Conservation (phyloP, 805 yeast species). For the Metschnikowia peoriensis region DNA sequence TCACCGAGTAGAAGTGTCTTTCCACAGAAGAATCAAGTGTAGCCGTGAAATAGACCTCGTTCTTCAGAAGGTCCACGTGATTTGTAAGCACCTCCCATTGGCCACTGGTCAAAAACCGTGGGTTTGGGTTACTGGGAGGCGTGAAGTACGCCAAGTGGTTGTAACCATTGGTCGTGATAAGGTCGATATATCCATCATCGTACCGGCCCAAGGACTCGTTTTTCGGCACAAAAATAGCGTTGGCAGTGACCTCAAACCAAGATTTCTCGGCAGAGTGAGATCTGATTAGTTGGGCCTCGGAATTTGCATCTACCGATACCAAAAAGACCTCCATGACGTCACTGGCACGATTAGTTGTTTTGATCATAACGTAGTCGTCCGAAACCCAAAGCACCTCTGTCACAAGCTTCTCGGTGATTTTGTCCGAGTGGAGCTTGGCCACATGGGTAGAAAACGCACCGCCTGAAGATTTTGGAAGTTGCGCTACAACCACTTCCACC, state of each 20-base stretch:
- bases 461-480: constrained; percentile 12
- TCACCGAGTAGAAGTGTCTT: constrained; percentile 75
- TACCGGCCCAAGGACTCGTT: constrained; percentile 33
- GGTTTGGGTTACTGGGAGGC: constrained; percentile 52
- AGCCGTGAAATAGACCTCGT: constrained; percentile 59
- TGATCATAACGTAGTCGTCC: constrained; percentile 47
- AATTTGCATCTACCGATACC: constrained; percentile 31
- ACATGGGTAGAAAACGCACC: constrained; percentile 10
- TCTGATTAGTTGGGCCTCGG: constrained; percentile 38
- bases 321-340: constrained; percentile 51
- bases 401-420: constrained; percentile 35
- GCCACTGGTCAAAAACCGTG: constrained; percentile 61
- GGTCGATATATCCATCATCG: constrained; percentile 74
- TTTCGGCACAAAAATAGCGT: constrained; percentile 36
- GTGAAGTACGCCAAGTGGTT: constrained; percentile 83
- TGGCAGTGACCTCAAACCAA: constrained; percentile 53
- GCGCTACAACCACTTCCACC: constrained; percentile 38
- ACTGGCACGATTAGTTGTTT: constrained; percentile 63
- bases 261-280: constrained; percentile 49
- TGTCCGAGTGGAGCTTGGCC: constrained; percentile 10
- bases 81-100: constrained; percentile 73
- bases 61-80: constrained; percentile 40
- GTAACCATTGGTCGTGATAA: constrained; percentile 56
- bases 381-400: constrained; percentile 65
- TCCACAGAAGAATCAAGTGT: constrained; percentile 79